Percentiles rank a stretch among this genome's conserved stretches.
phyloP scores from a whole-genome alignment of 352 stramenopile genomes.

The Pythium rishiriense region DNA sequence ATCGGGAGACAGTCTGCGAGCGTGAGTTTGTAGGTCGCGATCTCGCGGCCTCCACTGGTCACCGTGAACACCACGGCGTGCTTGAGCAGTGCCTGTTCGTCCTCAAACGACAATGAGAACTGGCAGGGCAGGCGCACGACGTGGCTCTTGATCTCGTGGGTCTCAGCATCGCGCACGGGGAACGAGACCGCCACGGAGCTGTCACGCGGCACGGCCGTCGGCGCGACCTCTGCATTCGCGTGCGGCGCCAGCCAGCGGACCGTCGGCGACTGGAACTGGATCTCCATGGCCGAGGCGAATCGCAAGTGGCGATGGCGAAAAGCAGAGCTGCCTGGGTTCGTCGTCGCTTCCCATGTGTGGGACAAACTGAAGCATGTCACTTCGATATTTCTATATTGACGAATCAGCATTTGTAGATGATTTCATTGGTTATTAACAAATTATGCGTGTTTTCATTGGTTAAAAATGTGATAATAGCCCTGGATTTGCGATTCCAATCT shows the following conservation, averaged over 20 bases:
- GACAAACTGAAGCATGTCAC: constrained; percentile 25
- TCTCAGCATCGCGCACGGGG: constrained; percentile 7
- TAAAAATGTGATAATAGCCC: constrained; percentile 5
- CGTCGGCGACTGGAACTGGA: constrained; percentile 16
- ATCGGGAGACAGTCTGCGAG: constrained; percentile 55
- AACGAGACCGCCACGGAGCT: constrained; percentile 17
- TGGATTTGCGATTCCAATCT: not conserved
- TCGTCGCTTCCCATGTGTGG: constrained; percentile 16
- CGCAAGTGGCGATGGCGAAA: not conserved
- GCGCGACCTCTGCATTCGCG: constrained; percentile 5
- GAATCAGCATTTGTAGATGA: not conserved
- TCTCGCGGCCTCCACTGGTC: constrained; percentile 24
- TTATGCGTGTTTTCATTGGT: not conserved
- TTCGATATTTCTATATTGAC: constrained; percentile 3
- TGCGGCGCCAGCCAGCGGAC: constrained; percentile 10
- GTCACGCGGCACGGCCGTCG: constrained; percentile 6
- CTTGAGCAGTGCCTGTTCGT: constrained; percentile 38
- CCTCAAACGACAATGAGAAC: constrained; percentile 39
- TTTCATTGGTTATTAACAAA: not conserved
- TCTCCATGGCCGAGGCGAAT: constrained; percentile 16
- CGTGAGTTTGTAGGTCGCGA: constrained; percentile 38
- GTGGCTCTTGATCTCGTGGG: not conserved
- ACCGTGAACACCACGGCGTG: constrained; percentile 45
- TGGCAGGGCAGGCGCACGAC: constrained; percentile 34
- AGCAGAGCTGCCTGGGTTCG: not conserved